Percentiles rank a stretch among this genome's conserved stretches.
phyloP scores from a whole-genome alignment of 2,329 filamentous ascomycete species.

The Mollisia scopiformis region DNA sequence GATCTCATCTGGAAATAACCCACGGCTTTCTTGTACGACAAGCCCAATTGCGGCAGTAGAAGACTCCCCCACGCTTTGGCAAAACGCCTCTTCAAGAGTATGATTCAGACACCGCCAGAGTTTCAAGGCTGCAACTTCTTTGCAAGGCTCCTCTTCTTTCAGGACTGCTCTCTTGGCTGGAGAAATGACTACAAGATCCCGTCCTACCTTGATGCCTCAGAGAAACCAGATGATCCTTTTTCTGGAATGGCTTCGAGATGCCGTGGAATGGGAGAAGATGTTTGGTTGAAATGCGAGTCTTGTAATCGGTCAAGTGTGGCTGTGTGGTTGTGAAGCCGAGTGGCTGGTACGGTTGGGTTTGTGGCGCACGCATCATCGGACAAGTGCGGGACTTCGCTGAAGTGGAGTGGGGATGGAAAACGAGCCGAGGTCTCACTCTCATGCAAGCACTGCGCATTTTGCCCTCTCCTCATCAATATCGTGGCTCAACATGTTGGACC shows the following conservation, averaged over 20 bases:
- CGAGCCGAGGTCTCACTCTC: background rate
- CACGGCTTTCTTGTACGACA: background rate
- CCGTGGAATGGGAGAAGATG: background rate
- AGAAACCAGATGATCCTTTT: too few relatives aligned
- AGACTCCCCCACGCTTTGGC: background rate
- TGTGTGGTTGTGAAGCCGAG: background rate
- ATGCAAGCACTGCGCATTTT: background rate
- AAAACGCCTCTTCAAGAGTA: background rate
- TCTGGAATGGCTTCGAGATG: background rate
- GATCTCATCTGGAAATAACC: background rate
- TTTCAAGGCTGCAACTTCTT: background rate
- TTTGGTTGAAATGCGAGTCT: background rate
- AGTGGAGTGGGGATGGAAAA: background rate
- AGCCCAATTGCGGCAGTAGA: background rate
- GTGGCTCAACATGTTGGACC: background rate
- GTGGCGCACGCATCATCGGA: background rate
- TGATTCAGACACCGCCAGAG: background rate
- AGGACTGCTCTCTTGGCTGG: background rate
- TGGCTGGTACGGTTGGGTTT: background rate
- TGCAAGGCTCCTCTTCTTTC: background rate
- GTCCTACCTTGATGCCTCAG: background rate
- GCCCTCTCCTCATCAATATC: background rate
- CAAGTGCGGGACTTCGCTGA: background rate
- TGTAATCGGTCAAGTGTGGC: background rate
- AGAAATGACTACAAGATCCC: background rate